These are phyloP conservation scores for Penicillium arizonense DNA, from an alignment of 495 filamentous ascomycete genomes.

Conservation along the genomic window DNA sequence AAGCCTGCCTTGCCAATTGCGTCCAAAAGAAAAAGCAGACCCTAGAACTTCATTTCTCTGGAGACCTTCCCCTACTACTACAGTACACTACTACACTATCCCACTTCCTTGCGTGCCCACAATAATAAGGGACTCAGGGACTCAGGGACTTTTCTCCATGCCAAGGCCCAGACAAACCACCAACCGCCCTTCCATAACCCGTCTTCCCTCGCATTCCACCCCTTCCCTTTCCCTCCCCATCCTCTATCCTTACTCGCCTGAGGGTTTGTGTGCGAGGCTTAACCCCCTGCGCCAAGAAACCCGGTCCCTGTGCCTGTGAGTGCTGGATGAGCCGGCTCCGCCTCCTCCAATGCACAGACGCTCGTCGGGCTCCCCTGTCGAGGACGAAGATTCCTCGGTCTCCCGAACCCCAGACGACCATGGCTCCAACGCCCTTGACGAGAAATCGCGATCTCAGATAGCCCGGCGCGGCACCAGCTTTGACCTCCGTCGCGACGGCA, in stretches of 20 bases:
- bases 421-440: conserved; percentile 34
- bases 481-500: conserved; percentile 42
- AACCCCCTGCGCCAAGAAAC: conserved; percentile 26
- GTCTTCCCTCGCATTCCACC: conserved; percentile 13
- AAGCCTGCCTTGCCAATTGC: conserved; percentile 13
- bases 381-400: conserved; percentile 43
- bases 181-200: conserved; percentile 8
- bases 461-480: conserved; percentile 42
- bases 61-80: too few species aligned
- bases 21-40: conserved; percentile 1
- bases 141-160: neutral
- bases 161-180: conserved; percentile 11
- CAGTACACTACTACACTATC: too few species aligned
- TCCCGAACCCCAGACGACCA: conserved; percentile 37
- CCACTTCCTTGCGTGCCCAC: neutral
- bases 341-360: conserved; percentile 52
- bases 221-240: conserved; percentile 3
- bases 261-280: conserved; percentile 14
- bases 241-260: conserved; percentile 12
- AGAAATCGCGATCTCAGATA: conserved; percentile 42
- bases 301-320: conserved; percentile 12
- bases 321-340: conserved; percentile 41
- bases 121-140: conserved; percentile 2
- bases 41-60: too few species aligned
- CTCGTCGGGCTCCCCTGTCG: conserved; percentile 49